A percentile compares a stretch with the other conserved stretches of the same genome.
phyloP scores from a whole-genome alignment of 2,329 filamentous ascomycete species.

The Trichothecium sympodiale region DNA sequence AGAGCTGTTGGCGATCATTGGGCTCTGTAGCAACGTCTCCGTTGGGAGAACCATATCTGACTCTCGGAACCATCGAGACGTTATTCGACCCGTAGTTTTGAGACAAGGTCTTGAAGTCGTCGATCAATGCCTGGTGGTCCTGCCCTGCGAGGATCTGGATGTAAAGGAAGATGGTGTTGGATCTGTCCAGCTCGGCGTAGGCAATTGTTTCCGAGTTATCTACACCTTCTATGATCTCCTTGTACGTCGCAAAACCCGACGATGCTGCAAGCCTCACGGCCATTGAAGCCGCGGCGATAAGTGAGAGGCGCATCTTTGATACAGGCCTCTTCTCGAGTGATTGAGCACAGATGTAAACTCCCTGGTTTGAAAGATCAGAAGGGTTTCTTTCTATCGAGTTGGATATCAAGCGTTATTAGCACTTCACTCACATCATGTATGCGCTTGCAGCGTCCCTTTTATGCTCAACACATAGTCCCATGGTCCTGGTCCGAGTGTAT shows the following conservation, averaged over 20 bases:
- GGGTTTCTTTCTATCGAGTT: no score
- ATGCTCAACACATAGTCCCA: no score
- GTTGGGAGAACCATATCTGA: constrained; percentile 6
- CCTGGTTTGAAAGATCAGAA: no score
- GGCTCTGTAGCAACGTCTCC: constrained; percentile 6
- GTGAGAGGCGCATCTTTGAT: no score
- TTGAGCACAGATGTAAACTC: no score
- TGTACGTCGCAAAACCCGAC: constrained; percentile 8
- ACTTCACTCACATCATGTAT: no score
- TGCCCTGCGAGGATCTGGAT: constrained; percentile 8
- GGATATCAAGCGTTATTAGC: no score
- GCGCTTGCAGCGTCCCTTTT: no score
- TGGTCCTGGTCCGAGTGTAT: no score
- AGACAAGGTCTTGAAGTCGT: constrained; percentile 8
- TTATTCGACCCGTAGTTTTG: constrained; percentile 6
- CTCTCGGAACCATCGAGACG: constrained; percentile 7
- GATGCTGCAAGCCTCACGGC: not conserved
- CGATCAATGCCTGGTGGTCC: constrained; percentile 5
- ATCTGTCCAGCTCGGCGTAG: constrained; percentile 5
- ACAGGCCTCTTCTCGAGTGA: no score
- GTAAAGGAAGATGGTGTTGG: constrained; percentile 8
- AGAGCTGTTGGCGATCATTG: constrained; percentile 3
- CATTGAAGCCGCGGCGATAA: not conserved
- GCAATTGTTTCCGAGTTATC: constrained; percentile 6
- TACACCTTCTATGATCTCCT: constrained; percentile 6